These are phyloP conservation scores for Paramecium sonneborni DNA, from an alignment of 73 alveolate species.

Conservation along the genomic window DNA sequence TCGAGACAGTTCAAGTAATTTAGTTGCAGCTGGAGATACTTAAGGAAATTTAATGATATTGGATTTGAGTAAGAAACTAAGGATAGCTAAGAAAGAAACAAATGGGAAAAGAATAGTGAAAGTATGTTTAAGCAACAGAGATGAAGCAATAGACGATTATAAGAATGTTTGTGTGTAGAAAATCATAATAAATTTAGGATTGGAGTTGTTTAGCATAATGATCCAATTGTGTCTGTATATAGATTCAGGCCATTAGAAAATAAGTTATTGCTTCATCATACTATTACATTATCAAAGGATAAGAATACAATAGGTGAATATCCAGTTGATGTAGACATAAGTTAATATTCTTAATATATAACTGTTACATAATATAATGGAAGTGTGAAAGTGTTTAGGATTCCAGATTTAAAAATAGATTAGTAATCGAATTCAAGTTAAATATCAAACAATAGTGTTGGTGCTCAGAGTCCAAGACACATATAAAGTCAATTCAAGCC, in stretches of 20 bases:
- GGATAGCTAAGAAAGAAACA: constrained; percentile 61
- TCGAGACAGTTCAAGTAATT: constrained; percentile 14
- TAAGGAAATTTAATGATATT: constrained; percentile 57
- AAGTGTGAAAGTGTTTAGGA: constrained; percentile 20
- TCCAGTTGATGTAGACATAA: constrained; percentile 51
- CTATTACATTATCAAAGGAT: constrained; percentile 37
- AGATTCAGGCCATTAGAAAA: constrained; percentile 44
- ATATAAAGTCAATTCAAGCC: neutral
- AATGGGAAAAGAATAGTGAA: constrained; percentile 40
- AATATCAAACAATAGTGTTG: neutral
- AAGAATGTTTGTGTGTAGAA: constrained; percentile 43
- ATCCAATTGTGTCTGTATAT: constrained; percentile 54
- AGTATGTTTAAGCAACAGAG: constrained; percentile 28
- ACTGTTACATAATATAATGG: constrained; percentile 62
- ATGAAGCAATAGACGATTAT: constrained; percentile 16
- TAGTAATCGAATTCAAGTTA: neutral
- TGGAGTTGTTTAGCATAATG: neutral
- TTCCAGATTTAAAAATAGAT: constrained; percentile 52
- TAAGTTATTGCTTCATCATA: constrained; percentile 47
- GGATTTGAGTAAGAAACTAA: constrained; percentile 56
- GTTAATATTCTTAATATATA: constrained; percentile 44
- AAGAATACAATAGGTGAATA: constrained; percentile 22
- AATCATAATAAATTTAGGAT: neutral
- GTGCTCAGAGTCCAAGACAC: constrained; percentile 25
- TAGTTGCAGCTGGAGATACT: constrained; percentile 61